Evolutionary conservation across 2,329 filamentous ascomycete genomes (phyloP).

Genomic region (Trichophyton simii): DNA sequence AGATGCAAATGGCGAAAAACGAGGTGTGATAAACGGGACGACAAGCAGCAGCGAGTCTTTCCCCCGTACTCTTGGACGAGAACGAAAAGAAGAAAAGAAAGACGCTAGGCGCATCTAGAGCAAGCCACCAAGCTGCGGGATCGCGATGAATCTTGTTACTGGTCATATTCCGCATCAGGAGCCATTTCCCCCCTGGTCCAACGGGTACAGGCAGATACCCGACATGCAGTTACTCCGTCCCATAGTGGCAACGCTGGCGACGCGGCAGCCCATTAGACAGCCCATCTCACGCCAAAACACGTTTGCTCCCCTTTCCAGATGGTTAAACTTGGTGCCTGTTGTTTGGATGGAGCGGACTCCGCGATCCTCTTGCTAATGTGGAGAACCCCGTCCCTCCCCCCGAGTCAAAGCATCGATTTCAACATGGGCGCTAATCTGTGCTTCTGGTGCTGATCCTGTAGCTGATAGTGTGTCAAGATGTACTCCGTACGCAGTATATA

Average conservation of each 20-base stretch:
- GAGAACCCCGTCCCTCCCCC: not conserved
- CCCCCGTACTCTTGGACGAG: conserved; percentile 1
- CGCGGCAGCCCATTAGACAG: not conserved
- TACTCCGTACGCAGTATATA: not conserved
- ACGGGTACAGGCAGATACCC: conserved; percentile 2
- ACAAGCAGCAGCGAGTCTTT: not conserved
- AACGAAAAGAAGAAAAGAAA: not conserved
- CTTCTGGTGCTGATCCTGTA: not conserved
- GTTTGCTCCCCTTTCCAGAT: not conserved
- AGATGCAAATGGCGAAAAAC: not conserved
- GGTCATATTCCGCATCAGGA: not conserved
- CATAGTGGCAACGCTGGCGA: not conserved
- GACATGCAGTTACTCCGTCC: not conserved
- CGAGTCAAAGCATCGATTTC: conserved; percentile 1
- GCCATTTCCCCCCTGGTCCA: not conserved
- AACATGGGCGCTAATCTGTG: not conserved
- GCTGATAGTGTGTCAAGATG: not conserved
- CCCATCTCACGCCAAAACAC: not conserved
- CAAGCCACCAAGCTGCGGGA: conserved; percentile 3
- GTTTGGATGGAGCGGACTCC: not conserved
- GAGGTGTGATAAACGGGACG: not conserved
- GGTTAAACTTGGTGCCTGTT: not conserved
- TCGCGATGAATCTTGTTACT: conserved; percentile 1
- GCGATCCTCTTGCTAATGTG: not conserved
- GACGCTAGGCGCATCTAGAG: conserved; percentile 4